Percentiles rank a stretch among this genome's conserved stretches.
Evolutionary conservation across 1,139 yeast genomes (phyloP).

Genomic region (Yueomyces sp.): DNA sequence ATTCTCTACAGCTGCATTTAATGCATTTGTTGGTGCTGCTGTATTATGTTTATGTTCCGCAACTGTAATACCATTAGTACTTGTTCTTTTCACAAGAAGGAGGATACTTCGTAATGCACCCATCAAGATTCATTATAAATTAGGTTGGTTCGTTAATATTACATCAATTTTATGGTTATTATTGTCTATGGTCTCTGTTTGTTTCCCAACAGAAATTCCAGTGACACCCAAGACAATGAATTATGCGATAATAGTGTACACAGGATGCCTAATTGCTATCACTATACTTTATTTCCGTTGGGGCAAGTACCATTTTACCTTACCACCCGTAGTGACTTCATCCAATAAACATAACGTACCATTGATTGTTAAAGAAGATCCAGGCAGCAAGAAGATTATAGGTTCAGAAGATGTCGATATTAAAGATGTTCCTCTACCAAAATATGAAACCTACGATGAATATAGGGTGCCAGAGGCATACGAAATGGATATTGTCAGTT

Average conservation of each 20-base stretch:
- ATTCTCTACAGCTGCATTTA: conserved; percentile 63
- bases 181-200: conserved; percentile 48
- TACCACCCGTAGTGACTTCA: conserved; percentile 40
- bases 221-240: conserved; percentile 56
- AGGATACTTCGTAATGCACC: conserved; percentile 57
- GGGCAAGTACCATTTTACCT: conserved; percentile 50
- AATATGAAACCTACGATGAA: too few relatives aligned
- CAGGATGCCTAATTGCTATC: conserved; percentile 36
- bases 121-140: conserved; percentile 44
- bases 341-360: too few relatives aligned
- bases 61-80: conserved; percentile 61
- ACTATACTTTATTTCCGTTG: conserved; percentile 41
- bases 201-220: conserved; percentile 65
- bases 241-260: conserved; percentile 55
- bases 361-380: too few relatives aligned
- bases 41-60: conserved; percentile 67
- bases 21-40: conserved; percentile 80
- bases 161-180: conserved; percentile 50
- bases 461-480: too few relatives aligned
- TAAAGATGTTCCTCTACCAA: too few relatives aligned
- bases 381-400: too few relatives aligned
- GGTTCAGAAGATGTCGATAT: too few relatives aligned
- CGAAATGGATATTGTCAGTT: too few relatives aligned
- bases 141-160: conserved; percentile 55
- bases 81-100: conserved; percentile 50